Evolutionary conservation across 2,329 filamentous ascomycete genomes (phyloP).

Genomic region (Neofusicoccum sp.): DNA sequence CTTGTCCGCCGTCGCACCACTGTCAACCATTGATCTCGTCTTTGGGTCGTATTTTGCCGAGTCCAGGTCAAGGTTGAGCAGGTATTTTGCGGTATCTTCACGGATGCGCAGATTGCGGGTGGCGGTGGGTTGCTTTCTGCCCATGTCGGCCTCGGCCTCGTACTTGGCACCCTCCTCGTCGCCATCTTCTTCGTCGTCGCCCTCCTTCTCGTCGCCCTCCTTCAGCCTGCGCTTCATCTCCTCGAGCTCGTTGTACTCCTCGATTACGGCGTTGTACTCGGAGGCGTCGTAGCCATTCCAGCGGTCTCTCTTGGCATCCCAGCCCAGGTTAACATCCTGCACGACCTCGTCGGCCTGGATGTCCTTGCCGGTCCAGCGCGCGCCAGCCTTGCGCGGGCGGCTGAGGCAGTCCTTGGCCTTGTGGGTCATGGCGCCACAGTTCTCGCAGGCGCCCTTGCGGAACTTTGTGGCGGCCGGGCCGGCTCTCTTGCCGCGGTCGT

Average conservation of each 20-base stretch:
- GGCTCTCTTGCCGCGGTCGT: constrained; percentile 82
- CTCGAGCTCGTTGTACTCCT: constrained; percentile 87
- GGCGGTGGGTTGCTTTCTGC: constrained; percentile 85
- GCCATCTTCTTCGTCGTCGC: constrained; percentile 50
- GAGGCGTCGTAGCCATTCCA: constrained; percentile 97
- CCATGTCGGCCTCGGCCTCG: constrained; percentile 96
- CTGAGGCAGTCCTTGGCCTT: constrained; percentile 93
- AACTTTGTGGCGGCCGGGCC: constrained; percentile 93
- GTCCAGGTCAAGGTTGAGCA: constrained; percentile 91
- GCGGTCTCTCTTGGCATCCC: constrained; percentile 95
- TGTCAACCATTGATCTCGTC: constrained; percentile 86
- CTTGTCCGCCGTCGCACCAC: constrained; percentile 76
- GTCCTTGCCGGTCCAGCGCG: constrained; percentile 87
- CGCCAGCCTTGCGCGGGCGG: constrained; percentile 84
- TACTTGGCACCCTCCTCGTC: constrained; percentile 67
- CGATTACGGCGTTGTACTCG: constrained; percentile 84
- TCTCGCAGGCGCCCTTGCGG: constrained; percentile 97
- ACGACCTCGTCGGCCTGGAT: constrained; percentile 91
- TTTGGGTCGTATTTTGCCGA: constrained; percentile 98
- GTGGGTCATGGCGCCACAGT: constrained; percentile 96
- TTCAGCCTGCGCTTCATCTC: constrained; percentile 62
- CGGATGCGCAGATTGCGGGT: constrained; percentile 88
- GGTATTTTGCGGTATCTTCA: constrained; percentile 96
- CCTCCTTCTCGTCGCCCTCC: constrained; percentile 38
- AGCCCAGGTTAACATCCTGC: constrained; percentile 83